Base-by-base conservation (phyloP, 345 rosid species). In the Gossypium thurberi region DNA sequence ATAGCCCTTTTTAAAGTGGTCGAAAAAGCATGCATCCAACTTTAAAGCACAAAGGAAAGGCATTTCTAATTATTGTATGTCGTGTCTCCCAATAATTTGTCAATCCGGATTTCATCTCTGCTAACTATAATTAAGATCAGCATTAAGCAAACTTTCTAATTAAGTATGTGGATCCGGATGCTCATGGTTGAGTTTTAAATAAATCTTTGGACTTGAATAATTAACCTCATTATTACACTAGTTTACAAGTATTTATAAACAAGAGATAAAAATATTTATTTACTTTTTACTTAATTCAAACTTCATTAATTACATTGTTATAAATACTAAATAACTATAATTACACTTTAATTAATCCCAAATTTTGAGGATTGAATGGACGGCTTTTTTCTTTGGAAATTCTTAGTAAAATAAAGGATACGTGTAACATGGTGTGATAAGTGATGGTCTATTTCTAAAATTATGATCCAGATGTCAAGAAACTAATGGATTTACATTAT, bases 11-110 rank as follows among this genome's bases (percentile, higher is more conserved):
- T 56, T 13, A n/a, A 60, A 52, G 72, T 74, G 72, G 67, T 64
- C 67, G 20, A 55, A 63, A 74, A 78, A 78, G 75, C 46, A 52
- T 26, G n/a, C 12, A 69, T 20, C 57, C 40, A 48, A 50, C 55
- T 51, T 46, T 69, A 61, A 68, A 73, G 70, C 57, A 43, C 28
- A 33, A n/a, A n/a, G n/a, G n/a, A n/a, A n/a, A n/a, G n/a, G n/a
- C 2, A 25, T 25, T 78, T 73, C 65, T 69, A 43, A n/a, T 42
- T 8, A 17, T 8, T 59, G 46, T 23, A 28, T 59, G 20, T 10
- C 20, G 40, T 72, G 60, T 23, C 33, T 73, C 64, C 65, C 12
- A 26, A 52, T 78, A 48, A 78, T 78, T 73, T 60, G 37, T 10
- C 52, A 20, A 44, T 44, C 46, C 1, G 37, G 33, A 18, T 10